Conservation (phyloP, 495 filamentous ascomycete genomes). For the Diplogelasinospora grovesii region DNA sequence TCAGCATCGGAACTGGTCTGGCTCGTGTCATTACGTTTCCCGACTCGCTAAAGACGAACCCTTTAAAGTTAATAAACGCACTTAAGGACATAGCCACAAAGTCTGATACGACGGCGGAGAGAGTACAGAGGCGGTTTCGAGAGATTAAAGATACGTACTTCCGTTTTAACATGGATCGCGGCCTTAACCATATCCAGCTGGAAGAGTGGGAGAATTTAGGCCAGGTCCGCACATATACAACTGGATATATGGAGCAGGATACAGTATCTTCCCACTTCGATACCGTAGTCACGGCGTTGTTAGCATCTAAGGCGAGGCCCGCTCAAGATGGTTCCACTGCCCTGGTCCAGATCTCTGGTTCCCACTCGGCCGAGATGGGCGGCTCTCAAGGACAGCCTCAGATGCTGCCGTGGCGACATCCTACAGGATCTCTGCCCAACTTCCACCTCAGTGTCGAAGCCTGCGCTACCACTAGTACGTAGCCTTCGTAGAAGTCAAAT, state of each 20-base stretch:
- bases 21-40: neutral
- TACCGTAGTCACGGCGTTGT: no score
- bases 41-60: constrained; percentile 7
- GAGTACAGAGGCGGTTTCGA: constrained; percentile 1
- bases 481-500: no score
- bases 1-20: constrained; percentile 13
- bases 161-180: constrained; percentile 14
- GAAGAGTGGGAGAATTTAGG: constrained; percentile 10
- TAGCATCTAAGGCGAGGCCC: no score
- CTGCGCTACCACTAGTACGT: no score
- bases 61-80: constrained; percentile 8
- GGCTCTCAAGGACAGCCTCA: no score
- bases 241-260: constrained; percentile 9
- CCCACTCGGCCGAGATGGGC: no score
- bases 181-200: constrained; percentile 4
- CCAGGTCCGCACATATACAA: constrained; percentile 9
- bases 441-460: no score
- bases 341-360: no score
- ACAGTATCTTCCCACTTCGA: no score
- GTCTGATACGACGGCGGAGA: constrained; percentile 5
- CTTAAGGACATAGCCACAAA: constrained; percentile 9
- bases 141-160: constrained; percentile 9
- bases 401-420: no score
- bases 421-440: no score
- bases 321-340: no score